A percentile compares a stretch with the other conserved stretches of the same genome.
These are phyloP conservation scores for Talaromyces sp. DNA, from an alignment of 2,329 filamentous ascomycete genomes.

Conservation along the genomic window DNA sequence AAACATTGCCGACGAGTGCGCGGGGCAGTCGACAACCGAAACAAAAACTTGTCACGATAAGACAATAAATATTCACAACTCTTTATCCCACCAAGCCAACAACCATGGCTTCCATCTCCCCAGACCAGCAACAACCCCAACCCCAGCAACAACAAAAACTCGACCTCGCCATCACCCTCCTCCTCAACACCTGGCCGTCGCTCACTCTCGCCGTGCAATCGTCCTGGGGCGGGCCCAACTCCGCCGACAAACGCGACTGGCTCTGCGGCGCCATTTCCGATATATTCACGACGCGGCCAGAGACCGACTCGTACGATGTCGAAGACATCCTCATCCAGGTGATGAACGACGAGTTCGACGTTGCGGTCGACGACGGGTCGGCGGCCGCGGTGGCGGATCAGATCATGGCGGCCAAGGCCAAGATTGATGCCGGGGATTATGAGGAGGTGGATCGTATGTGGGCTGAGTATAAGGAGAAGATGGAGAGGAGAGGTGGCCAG, in stretches of 20 bases:
- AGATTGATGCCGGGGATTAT: conserved; percentile 54
- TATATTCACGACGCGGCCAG: conserved; percentile 58
- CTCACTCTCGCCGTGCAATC: conserved; percentile 82
- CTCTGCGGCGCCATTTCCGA: conserved; percentile 83
- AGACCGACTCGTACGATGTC: conserved; percentile 70
- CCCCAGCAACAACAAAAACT: conserved; percentile 46
- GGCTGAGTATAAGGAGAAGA: conserved; percentile 35
- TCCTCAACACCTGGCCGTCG: conserved; percentile 81
- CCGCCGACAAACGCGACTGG: conserved; percentile 89
- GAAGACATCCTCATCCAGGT: conserved; percentile 82
- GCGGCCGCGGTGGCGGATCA: conserved; percentile 66
- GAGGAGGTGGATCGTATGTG: conserved; percentile 57
- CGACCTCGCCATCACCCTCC: conserved; percentile 80
- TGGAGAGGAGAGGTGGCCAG: conserved; percentile 26
- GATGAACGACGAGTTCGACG: conserved; percentile 94
- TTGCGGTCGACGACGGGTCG: conserved; percentile 85
- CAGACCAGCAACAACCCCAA: background rate
- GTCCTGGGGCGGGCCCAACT: conserved; percentile 80
- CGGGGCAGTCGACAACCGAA: background rate
- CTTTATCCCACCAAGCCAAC: no score
- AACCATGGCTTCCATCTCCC: conserved; percentile 6
- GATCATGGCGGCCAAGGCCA: conserved; percentile 62
- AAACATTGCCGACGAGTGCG: background rate
- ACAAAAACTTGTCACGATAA: background rate
- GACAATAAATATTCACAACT: background rate